Conservation (phyloP, 805 yeast species). For the Yarrowia bubula region DNA sequence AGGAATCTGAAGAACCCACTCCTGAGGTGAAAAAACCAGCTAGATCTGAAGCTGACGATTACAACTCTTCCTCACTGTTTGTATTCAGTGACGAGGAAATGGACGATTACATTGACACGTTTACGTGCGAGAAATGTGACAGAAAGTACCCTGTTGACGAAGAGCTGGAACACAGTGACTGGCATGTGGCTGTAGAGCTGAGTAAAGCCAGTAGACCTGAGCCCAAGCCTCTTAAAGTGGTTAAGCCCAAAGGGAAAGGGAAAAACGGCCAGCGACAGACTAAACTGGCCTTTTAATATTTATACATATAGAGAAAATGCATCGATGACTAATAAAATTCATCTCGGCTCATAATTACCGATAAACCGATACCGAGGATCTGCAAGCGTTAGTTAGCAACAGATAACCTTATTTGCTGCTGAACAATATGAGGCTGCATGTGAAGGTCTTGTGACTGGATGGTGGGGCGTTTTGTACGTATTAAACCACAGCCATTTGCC, state of each 20-base stretch:
- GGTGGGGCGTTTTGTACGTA: neutral
- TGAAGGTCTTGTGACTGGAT: neutral
- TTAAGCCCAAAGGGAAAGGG: conserved; percentile 9
- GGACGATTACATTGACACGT: conserved; percentile 10
- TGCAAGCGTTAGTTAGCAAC: too few relatives aligned
- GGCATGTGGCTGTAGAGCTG: conserved; percentile 43
- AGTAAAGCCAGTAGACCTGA: conserved; percentile 18
- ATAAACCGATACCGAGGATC: too few relatives aligned
- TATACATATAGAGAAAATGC: neutral
- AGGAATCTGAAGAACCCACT: neutral
- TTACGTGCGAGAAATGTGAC: conserved; percentile 38
- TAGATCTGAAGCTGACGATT: neutral
- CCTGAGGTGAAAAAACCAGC: neutral
- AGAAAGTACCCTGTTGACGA: conserved; percentile 29
- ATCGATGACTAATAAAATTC: too few relatives aligned
- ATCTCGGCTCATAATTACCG: too few relatives aligned
- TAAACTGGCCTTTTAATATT: conserved; percentile 8
- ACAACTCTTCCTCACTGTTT: conserved; percentile 7
- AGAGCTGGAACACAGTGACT: conserved; percentile 42
- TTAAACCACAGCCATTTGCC: neutral
- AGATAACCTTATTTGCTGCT: neutral
- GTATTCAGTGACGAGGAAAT: conserved; percentile 11
- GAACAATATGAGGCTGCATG: neutral
- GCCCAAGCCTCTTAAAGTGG: conserved; percentile 11
- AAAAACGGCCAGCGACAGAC: conserved; percentile 1